Evolutionary conservation across 2,329 filamentous ascomycete genomes (phyloP).

Genomic region (Calonectria ilicicola): DNA sequence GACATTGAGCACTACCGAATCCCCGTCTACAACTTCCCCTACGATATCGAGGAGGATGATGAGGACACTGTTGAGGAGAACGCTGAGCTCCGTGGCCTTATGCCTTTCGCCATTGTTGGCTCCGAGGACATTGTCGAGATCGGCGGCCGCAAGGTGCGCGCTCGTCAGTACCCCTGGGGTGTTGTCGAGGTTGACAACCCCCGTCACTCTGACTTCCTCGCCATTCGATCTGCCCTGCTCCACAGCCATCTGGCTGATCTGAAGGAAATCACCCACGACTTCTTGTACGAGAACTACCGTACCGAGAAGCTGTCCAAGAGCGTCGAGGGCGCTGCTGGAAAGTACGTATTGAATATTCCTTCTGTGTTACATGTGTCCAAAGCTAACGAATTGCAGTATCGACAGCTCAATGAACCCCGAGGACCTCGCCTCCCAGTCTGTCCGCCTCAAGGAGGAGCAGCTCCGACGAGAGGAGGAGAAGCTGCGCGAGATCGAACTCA

Average conservation of each 20-base stretch:
- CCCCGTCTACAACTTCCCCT: conserved; percentile 99
- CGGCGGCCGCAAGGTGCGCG: conserved; percentile 90
- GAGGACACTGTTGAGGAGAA: conserved; percentile 99
- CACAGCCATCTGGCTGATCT: conserved; percentile 98
- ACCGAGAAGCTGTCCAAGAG: conserved; percentile 99
- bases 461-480: conserved; percentile 99
- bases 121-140: conserved; percentile 97
- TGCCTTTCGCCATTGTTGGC: conserved; percentile 99
- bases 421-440: conserved; percentile 95
- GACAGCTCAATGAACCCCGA: conserved; percentile 91
- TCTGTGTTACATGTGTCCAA: background rate
- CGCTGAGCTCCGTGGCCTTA: conserved; percentile 93
- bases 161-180: conserved; percentile 98
- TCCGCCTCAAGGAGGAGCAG: conserved; percentile 99
- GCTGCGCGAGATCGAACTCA: conserved; percentile 98
- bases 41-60: conserved; percentile 99
- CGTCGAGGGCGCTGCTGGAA: conserved; percentile 88
- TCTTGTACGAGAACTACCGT: conserved; percentile 99
- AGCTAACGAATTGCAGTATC: conserved; percentile 66
- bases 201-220: conserved; percentile 97
- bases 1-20: conserved; percentile 99
- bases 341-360: conserved; percentile 70
- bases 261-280: conserved; percentile 99
- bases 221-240: conserved; percentile 93
- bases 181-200: conserved; percentile 99